Evolutionary conservation across 176 grass and related monocot species (phyloP).

Genomic region (Tuctoria greenei): DNA sequence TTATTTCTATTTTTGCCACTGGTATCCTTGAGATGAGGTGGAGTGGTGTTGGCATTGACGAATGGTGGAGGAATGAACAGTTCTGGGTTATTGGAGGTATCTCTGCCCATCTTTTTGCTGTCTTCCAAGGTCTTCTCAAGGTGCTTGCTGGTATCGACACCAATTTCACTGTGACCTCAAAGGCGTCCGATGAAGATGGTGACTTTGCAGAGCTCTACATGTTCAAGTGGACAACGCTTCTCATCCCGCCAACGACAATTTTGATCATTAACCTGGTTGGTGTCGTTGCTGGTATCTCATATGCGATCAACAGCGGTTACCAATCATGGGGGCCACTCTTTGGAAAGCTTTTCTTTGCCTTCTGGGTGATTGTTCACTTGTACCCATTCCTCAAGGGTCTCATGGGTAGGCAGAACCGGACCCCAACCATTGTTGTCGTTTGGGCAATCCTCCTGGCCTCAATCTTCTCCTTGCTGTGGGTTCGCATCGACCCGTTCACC

Average conservation of each 20-base stretch:
- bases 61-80: slow-evolving; percentile 97
- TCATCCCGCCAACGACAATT: slow-evolving; percentile 78
- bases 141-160: slow-evolving; percentile 89
- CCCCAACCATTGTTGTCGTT: slow-evolving; percentile 80
- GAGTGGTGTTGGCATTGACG: slow-evolving; percentile 86
- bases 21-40: slow-evolving; percentile 96
- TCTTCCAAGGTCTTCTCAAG: slow-evolving; percentile 91
- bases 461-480: slow-evolving; percentile 88
- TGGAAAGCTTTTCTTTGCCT: slow-evolving; percentile 91
- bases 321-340: slow-evolving; percentile 92
- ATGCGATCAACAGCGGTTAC: slow-evolving; percentile 89
- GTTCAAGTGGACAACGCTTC: slow-evolving; percentile 96
- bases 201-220: slow-evolving; percentile 89
- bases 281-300: slow-evolving; percentile 83
- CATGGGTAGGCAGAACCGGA: slow-evolving; percentile 87
- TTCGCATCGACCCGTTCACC: slow-evolving; percentile 83
- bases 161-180: slow-evolving; percentile 93
- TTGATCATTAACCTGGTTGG: slow-evolving; percentile 90
- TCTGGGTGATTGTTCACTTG: slow-evolving; percentile 95
- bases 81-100: slow-evolving; percentile 98
- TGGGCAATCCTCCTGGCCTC: slow-evolving; percentile 91
- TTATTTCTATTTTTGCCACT: slow-evolving; percentile 88
- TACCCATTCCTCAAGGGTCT: slow-evolving; percentile 98
- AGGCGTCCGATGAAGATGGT: slow-evolving; percentile 78
- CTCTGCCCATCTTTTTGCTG: slow-evolving; percentile 83